A percentile compares a stretch with the other conserved stretches of the same genome.
These are phyloP conservation scores for Sanghuangporus baumii DNA, from an alignment of 1,284 basidiomycete genomes.

Conservation along the genomic window DNA sequence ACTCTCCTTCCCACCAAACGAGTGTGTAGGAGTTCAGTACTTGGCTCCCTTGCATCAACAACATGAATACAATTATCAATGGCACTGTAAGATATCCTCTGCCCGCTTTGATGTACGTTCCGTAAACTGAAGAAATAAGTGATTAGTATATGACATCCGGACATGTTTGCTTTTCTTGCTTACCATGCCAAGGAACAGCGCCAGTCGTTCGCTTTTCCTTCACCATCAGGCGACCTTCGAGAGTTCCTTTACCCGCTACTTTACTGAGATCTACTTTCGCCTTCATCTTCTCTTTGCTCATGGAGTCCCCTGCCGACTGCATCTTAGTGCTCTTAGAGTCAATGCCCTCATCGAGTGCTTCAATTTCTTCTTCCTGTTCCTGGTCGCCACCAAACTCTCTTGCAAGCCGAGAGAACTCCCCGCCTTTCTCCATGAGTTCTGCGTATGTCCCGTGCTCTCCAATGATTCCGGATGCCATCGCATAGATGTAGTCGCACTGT, in stretches of 20 bases:
- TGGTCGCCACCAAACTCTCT: slow-evolving; percentile 57
- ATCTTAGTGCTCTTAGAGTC: slow-evolving; percentile 15
- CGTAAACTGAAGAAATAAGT: slow-evolving; percentile 46
- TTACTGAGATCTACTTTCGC: slow-evolving; percentile 32
- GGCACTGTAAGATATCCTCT: slow-evolving; percentile 53
- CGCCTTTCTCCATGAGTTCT: slow-evolving; percentile 45
- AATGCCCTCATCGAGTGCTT: slow-evolving; percentile 26
- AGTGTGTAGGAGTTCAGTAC: slow-evolving; percentile 55
- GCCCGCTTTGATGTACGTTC: slow-evolving; percentile 62
- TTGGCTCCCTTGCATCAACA: slow-evolving; percentile 60
- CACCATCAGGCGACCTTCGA: slow-evolving; percentile 59
- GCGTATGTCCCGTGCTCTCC: slow-evolving; percentile 62
- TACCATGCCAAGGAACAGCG: slow-evolving; percentile 51
- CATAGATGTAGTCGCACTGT: slow-evolving; percentile 62
- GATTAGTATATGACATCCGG: not conserved
- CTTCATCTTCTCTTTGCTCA: slow-evolving; percentile 37
- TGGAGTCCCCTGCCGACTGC: slow-evolving; percentile 14
- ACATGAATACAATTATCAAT: slow-evolving; percentile 46
- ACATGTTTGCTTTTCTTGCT: slow-evolving; percentile 7
- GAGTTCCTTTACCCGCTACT: slow-evolving; percentile 54
- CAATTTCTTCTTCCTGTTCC: slow-evolving; percentile 36
- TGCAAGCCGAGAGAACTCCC: slow-evolving; percentile 58
- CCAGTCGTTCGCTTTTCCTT: slow-evolving; percentile 63
- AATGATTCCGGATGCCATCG: slow-evolving; percentile 51
- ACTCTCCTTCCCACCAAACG: slow-evolving; percentile 71